phyloP scores from a whole-genome alignment of 2,329 filamentous ascomycete genomes.

The Aspergillus sp. region DNA sequence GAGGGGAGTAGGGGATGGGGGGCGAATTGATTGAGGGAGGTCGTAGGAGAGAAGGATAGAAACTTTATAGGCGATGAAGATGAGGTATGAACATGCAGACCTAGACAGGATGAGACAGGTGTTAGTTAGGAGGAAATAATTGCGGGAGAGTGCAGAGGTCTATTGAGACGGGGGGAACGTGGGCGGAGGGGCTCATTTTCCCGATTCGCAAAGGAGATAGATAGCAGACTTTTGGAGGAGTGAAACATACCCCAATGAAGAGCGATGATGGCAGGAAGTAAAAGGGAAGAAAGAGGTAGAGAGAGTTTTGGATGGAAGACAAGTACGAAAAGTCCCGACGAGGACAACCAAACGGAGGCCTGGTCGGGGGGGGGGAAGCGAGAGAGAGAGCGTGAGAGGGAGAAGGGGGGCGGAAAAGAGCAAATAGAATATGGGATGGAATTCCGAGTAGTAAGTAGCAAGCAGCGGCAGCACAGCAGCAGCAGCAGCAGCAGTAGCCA shows the following conservation, averaged over 20 bases:
- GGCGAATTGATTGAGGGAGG: constrained; percentile 2
- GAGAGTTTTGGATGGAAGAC: not conserved
- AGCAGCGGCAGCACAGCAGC: no score
- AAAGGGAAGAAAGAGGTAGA: not conserved
- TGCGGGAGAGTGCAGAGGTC: constrained; percentile 15
- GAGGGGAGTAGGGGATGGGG: constrained; percentile 1
- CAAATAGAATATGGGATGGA: not conserved
- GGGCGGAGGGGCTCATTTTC: constrained; percentile 24
- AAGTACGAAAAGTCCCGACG: not conserved
- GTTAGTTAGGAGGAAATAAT: constrained; percentile 16
- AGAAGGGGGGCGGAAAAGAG: not conserved
- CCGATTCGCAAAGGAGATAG: constrained; percentile 17
- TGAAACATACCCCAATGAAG: constrained; percentile 22
- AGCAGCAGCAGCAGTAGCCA: no score
- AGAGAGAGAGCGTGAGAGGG: no score
- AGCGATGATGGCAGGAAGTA: constrained; percentile 8
- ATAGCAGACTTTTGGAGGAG: constrained; percentile 1
- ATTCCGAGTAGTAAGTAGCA: not conserved
- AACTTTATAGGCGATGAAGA: constrained; percentile 15
- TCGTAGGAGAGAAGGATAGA: not conserved
- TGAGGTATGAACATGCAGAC: constrained; percentile 16
- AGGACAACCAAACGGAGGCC: constrained; percentile 6
- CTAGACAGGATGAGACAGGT: constrained; percentile 15
- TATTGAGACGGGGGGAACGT: constrained; percentile 17
- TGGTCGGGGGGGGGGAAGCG: not conserved